A percentile compares a stretch with the other conserved stretches of the same genome.
These are phyloP conservation scores for Nakataea oryzae DNA, from an alignment of 2,329 filamentous ascomycete genomes.

Conservation along the genomic window DNA sequence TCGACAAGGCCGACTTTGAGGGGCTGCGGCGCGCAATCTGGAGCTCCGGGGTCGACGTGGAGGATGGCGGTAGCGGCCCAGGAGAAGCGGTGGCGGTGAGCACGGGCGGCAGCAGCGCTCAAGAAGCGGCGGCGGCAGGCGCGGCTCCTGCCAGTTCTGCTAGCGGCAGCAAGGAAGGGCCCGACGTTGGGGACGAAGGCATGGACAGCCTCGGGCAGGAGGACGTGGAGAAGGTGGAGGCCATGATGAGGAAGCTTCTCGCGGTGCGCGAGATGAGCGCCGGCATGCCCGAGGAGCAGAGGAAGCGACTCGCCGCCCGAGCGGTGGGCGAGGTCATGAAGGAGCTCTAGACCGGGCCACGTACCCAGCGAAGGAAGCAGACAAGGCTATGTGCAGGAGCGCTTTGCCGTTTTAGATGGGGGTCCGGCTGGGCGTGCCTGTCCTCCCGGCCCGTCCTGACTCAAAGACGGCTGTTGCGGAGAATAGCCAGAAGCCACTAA, in stretches of 20 bases:
- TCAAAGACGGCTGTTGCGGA: no score
- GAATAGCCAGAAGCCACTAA: no score
- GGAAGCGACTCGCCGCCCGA: slow-evolving; percentile 47
- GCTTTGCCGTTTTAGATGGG: neutral
- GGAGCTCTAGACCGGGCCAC: slow-evolving; percentile 36
- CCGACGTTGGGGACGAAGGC: slow-evolving; percentile 15
- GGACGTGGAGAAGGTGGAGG: slow-evolving; percentile 48
- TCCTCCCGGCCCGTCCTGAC: no score
- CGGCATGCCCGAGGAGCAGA: slow-evolving; percentile 49
- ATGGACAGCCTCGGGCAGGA: slow-evolving; percentile 31
- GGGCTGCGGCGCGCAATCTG: slow-evolving; percentile 42
- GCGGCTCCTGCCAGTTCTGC: neutral
- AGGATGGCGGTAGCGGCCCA: slow-evolving; percentile 2
- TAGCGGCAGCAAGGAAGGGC: slow-evolving; percentile 8
- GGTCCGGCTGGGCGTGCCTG: neutral
- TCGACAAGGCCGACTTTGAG: slow-evolving; percentile 41
- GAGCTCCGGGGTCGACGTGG: slow-evolving; percentile 21
- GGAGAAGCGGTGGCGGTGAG: no score
- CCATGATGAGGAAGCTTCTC: slow-evolving; percentile 54
- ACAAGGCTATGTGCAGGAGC: neutral
- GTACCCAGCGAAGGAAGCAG: no score
- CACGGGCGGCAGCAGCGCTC: no score
- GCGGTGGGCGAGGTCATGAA: slow-evolving; percentile 57
- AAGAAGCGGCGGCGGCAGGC: no score
- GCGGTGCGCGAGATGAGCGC: slow-evolving; percentile 49